Conservation (phyloP, 495 filamentous ascomycete species). For the Penicillium fimorum region DNA sequence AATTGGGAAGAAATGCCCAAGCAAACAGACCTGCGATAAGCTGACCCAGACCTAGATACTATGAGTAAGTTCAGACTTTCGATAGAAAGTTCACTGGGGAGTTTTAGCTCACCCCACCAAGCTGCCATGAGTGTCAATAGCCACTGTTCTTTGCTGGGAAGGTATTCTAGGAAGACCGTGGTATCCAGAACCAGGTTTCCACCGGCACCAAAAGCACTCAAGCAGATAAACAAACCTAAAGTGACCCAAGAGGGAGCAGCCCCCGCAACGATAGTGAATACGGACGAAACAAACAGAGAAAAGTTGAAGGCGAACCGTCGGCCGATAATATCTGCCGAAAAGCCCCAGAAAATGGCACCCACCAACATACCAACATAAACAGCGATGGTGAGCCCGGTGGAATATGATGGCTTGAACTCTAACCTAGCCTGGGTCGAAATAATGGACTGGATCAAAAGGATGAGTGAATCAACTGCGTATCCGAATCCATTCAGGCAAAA, state of each 20-base stretch:
- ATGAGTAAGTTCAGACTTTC: neutral
- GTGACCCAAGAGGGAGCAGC: constrained; percentile 48
- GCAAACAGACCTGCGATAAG: constrained; percentile 41
- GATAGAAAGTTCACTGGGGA: neutral
- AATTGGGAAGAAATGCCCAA: constrained; percentile 46
- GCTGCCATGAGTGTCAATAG: constrained; percentile 49
- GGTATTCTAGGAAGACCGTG: constrained; percentile 55
- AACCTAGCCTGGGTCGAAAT: constrained; percentile 49
- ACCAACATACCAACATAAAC: constrained; percentile 34
- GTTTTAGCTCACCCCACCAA: constrained; percentile 45
- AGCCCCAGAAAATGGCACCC: constrained; percentile 55
- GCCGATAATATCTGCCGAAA: constrained; percentile 54
- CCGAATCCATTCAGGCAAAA: constrained; percentile 68
- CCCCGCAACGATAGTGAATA: constrained; percentile 52
- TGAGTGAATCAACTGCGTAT: constrained; percentile 67
- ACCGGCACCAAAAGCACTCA: constrained; percentile 54
- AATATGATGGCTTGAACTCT: constrained; percentile 52
- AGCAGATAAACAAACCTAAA: constrained; percentile 46
- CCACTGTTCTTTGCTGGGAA: constrained; percentile 47
- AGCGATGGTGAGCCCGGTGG: constrained; percentile 29
- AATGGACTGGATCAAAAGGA: constrained; percentile 57
- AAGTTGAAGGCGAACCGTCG: constrained; percentile 54
- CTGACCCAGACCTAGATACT: constrained; percentile 21
- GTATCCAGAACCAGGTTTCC: constrained; percentile 72
- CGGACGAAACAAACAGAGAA: constrained; percentile 45